Base-by-base conservation (phyloP, 2,329 filamentous ascomycete species). In the Ascomycota sp. region DNA sequence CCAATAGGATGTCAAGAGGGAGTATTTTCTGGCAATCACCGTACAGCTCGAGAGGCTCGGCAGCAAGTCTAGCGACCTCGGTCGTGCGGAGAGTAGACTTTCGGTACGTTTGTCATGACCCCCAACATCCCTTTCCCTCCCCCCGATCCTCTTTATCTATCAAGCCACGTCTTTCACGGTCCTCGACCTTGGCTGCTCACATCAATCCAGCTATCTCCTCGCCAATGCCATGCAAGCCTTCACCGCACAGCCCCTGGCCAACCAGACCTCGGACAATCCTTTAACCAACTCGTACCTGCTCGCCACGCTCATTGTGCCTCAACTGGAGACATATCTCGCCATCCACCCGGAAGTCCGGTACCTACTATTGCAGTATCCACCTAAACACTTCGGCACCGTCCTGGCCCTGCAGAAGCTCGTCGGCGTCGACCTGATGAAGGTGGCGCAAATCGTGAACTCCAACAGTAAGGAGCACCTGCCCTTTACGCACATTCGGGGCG, bases 221-320 rank as follows among this genome's bases (percentile, higher is more conserved):
- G 61, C 61, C 38, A 70, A 61, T 36, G 65, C 64, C 4, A 68
- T 74, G 60, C 68, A 73, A 43, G 53, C 58, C 1, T 65, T 63
- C 36, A 65, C 60, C 5, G 52, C 60, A 1, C 65, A 65, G 33
- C 57, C 57, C 2, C 45, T 64, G 7, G 43, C 57, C 4, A 57
- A 58, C 32, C 63, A 67, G 34, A 56, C 55, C 4, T 54, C 58
- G 21, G 59, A 62, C 32, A 67, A 66, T 37, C 66, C 65, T 1
- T 64, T 70, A 34, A 53, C 55, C 11, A 62, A 67, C 38, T 56
- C 64, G 2, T 51, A 58, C 15, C 50, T 66, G 11, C 55, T 75
- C 2, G 69, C 70, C 2, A 61, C 63, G 1, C 52, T 72, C 2
- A 56, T 75, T 15, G 53, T 74, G 24, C 65, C 69, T 2, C 65